phyloP scores from a whole-genome alignment of 768 basidiomycete species.

The Tubosaeta sp. region DNA sequence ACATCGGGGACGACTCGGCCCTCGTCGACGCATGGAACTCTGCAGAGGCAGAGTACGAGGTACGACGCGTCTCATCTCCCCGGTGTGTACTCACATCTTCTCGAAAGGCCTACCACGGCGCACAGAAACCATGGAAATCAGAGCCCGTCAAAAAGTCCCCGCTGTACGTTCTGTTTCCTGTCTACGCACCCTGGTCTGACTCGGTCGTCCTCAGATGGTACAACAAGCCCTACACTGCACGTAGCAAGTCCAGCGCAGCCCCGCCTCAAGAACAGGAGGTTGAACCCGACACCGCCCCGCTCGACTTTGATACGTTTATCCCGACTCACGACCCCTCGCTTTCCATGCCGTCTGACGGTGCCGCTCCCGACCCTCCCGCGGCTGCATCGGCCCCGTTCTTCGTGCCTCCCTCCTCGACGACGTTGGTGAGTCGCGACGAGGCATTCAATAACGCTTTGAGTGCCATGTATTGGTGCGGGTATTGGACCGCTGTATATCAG shows the following conservation, averaged over 20 bases:
- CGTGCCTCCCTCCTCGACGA: slow-evolving; percentile 31
- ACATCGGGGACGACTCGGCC: slow-evolving; percentile 86
- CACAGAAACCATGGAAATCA: slow-evolving; percentile 64
- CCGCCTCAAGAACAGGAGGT: neutral
- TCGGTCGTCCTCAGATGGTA: slow-evolving; percentile 57
- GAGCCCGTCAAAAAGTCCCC: slow-evolving; percentile 68
- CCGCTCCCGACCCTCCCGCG: slow-evolving; percentile 8
- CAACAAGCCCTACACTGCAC: slow-evolving; percentile 46
- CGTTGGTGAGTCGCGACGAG: slow-evolving; percentile 60
- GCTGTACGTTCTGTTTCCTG: slow-evolving; percentile 44
- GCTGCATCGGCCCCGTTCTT: slow-evolving; percentile 17
- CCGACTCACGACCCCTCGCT: slow-evolving; percentile 68
- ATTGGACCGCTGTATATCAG: slow-evolving; percentile 85
- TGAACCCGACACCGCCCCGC: slow-evolving; percentile 53
- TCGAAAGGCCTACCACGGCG: slow-evolving; percentile 58
- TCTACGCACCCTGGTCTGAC: neutral
- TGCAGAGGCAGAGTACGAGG: slow-evolving; percentile 77
- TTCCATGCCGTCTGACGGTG: slow-evolving; percentile 24
- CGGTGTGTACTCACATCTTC: neutral
- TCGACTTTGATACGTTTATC: slow-evolving; percentile 68
- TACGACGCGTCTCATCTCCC: slow-evolving; percentile 14
- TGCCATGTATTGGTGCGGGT: slow-evolving; percentile 85
- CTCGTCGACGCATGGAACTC: slow-evolving; percentile 83
- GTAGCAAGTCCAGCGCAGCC: slow-evolving; percentile 4
- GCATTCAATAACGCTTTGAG: slow-evolving; percentile 70